Percentiles rank a stretch among this genome's conserved stretches.
Conservation (phyloP, 2,329 filamentous ascomycete genomes). For the Pochonia chlamydosporia region DNA sequence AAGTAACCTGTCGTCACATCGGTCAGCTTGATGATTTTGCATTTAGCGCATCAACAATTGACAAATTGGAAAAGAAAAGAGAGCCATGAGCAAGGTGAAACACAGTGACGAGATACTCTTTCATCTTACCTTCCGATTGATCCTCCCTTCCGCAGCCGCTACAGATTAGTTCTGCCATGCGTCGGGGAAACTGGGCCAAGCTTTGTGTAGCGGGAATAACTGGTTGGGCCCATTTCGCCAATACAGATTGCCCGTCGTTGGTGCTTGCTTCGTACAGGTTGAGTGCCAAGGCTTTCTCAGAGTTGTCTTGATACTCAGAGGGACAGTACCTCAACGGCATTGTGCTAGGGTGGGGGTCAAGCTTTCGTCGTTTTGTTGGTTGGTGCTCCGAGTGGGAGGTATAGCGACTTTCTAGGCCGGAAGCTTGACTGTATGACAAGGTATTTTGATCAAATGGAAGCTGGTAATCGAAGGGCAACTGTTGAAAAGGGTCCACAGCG, state of each 20-base stretch:
- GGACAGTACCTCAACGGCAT: constrained; percentile 23
- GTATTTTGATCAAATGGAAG: constrained; percentile 21
- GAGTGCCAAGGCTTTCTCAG: not conserved
- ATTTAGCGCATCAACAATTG: no score
- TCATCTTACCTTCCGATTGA: constrained; percentile 26
- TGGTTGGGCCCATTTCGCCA: constrained; percentile 17
- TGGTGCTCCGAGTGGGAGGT: constrained; percentile 16
- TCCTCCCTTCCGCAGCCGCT: constrained; percentile 24
- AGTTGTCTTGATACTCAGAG: not conserved
- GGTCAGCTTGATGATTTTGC: no score
- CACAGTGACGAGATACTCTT: no score
- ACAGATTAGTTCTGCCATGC: constrained; percentile 25
- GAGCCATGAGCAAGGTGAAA: no score
- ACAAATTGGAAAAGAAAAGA: no score
- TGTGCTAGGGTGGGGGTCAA: constrained; percentile 19
- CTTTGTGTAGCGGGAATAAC: constrained; percentile 17
- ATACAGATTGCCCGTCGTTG: constrained; percentile 13
- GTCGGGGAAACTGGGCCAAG: constrained; percentile 19
- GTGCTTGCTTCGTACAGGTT: not conserved
- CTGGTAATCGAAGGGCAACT: constrained; percentile 15
- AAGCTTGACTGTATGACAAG: constrained; percentile 24
- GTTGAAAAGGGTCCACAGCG: constrained; percentile 8
- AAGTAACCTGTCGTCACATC: no score
- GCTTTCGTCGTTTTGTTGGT: constrained; percentile 26
- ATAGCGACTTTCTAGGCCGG: constrained; percentile 24